Base-by-base conservation (phyloP, 129 eudicot genomes). In the Flaveria ramosissima region DNA sequence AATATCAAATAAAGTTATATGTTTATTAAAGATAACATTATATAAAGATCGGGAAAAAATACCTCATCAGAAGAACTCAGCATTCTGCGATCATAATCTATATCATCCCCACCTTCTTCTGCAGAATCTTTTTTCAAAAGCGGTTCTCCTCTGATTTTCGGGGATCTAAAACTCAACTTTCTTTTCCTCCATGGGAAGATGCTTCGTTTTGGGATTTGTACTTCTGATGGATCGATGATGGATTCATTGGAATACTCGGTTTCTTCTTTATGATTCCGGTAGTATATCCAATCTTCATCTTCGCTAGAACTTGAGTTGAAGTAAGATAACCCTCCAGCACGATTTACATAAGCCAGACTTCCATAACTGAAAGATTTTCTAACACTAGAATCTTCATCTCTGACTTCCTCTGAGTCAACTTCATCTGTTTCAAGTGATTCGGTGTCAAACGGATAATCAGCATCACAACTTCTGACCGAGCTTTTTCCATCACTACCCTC, bases 291-390 rank as follows among this genome's bases (percentile, higher is more conserved):
- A 63, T 63, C 69, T 63, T 63, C 69, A 32, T 63, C 46, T 63
- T 63, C 69, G 30, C 69, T 63, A 63, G 69, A 63, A 30, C 69
- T 63, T 15, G 46, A 26, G 26, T 27, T 26, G 7, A 61, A 61
- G 68, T 61, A 4, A 61, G 42, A 63, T 63, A 63, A 30, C 69
- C 69, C 69, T 63, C 69, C 69, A 63, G 69, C 69, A 27, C 32
- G 69, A 63, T 63, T 63, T 63, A 43, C 69, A 30, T 63, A 63
- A 63, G 69, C 69, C 6, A 63, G 46, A 30, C 10, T 63, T 63
- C 69, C 69, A 63, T 63, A 63, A 63, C 69, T 63, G 69, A 63
- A 63, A 63, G 69, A 63, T 30, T 63, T 63, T 63, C 69, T 63
- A 15, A 63, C 69, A 27, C 10, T 13, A 5, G 69, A 63, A 7